Percentiles rank a stretch among this genome's conserved stretches.
Evolutionary conservation across 164 flowering plant genomes (phyloP).

Genomic region (Kingdonia uniflora): DNA sequence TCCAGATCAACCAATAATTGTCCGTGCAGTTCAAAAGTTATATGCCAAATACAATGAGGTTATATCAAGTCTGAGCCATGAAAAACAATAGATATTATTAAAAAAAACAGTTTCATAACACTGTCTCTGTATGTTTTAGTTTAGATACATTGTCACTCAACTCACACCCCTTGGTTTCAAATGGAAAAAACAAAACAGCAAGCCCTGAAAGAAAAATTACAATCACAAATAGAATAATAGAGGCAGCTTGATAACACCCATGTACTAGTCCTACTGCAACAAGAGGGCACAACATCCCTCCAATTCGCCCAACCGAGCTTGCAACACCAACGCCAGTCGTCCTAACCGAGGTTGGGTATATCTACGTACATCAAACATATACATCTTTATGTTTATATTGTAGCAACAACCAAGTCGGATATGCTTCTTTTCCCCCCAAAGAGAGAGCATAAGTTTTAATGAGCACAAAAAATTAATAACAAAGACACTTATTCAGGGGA

Average conservation of each 20-base stretch:
- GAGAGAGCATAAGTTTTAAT: too few relatives aligned
- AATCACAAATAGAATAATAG: constrained; percentile 49
- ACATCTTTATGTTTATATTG: not conserved
- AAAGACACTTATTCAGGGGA: not conserved
- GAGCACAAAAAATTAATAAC: too few relatives aligned
- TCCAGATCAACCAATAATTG: too few relatives aligned
- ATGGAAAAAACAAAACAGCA: constrained; percentile 48
- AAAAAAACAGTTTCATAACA: not conserved
- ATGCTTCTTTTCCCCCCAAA: too few relatives aligned
- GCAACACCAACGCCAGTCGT: constrained; percentile 66
- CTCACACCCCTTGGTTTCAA: constrained; percentile 71
- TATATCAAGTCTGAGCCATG: too few relatives aligned
- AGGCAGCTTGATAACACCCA: constrained; percentile 57
- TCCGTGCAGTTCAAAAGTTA: too few relatives aligned
- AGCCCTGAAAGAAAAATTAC: constrained; percentile 42
- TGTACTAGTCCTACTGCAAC: constrained; percentile 69
- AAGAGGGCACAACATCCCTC: constrained; percentile 78
- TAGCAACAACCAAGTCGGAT: not conserved
- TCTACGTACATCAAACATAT: constrained; percentile 7
- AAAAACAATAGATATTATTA: too few relatives aligned
- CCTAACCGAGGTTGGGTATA: constrained; percentile 72
- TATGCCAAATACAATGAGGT: too few relatives aligned
- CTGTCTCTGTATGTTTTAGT: constrained; percentile 3
- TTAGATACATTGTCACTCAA: constrained; percentile 29
- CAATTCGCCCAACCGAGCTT: constrained; percentile 68